phyloP scores from a whole-genome alignment of 2,329 filamentous ascomycete species.

The Scedosporium aurantiacum region DNA sequence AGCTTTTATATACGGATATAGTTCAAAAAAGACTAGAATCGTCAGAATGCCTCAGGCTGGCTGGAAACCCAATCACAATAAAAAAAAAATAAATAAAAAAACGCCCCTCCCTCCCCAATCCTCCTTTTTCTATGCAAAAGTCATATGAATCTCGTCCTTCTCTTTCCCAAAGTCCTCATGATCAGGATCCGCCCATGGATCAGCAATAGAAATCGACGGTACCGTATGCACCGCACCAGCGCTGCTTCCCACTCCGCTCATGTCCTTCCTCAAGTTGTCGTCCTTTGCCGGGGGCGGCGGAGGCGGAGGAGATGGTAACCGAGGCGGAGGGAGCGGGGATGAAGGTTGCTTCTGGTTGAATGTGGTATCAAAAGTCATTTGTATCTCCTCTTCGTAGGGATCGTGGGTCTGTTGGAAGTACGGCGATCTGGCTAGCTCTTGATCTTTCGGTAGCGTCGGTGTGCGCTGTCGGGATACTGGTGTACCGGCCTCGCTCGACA shows the following conservation, averaged over 20 bases:
- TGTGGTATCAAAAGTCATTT: slow-evolving; percentile 63
- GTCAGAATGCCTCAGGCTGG: background rate
- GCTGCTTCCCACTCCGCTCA: background rate
- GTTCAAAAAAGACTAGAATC: background rate
- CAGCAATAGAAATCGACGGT: slow-evolving; percentile 36
- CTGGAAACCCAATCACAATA: background rate
- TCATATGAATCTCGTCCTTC: slow-evolving; percentile 63
- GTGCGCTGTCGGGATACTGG: background rate
- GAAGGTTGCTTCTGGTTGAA: slow-evolving; percentile 30
- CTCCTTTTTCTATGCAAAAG: slow-evolving; percentile 50
- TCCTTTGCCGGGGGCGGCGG: slow-evolving; percentile 21
- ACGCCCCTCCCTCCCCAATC: background rate
- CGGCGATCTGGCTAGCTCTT: slow-evolving; percentile 3
- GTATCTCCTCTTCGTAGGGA: slow-evolving; percentile 37
- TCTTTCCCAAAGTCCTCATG: slow-evolving; percentile 62
- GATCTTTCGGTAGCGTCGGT: slow-evolving; percentile 5
- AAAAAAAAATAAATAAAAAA: background rate
- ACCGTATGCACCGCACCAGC: slow-evolving; percentile 16
- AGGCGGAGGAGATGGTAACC: slow-evolving; percentile 10
- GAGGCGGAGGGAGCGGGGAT: slow-evolving; percentile 8
- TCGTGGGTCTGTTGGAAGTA: slow-evolving; percentile 2
- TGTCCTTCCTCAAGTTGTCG: slow-evolving; percentile 11
- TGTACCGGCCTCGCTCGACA: background rate
- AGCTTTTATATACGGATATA: background rate
- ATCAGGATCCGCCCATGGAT: slow-evolving; percentile 62